A percentile compares a stretch with the other conserved stretches of the same genome.
These are phyloP conservation scores for Gloeopeniophorella convolvens DNA, from an alignment of 768 basidiomycete species.

Conservation along the genomic window DNA sequence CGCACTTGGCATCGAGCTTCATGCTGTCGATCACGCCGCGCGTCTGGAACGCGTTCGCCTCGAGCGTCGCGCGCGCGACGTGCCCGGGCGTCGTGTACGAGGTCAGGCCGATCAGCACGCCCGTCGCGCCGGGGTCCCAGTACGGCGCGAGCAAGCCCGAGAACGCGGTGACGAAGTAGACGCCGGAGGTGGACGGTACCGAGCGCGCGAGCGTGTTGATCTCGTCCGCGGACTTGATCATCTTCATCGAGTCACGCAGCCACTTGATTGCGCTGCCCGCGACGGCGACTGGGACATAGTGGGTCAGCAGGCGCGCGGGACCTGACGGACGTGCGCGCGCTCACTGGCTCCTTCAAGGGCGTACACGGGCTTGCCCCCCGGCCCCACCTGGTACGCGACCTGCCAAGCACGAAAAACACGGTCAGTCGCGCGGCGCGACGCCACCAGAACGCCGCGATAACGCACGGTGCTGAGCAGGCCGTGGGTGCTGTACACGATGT, in stretches of 20 bases:
- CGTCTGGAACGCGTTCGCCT: conserved; percentile 95
- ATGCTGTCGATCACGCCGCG: conserved; percentile 94
- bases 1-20: conserved; percentile 78
- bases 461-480: conserved; percentile 84
- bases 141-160: conserved; percentile 93
- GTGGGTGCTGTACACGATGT: conserved; percentile 79
- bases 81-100: conserved; percentile 89
- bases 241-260: conserved; percentile 84
- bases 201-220: conserved; percentile 80
- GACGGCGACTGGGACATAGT: conserved; percentile 59
- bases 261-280: conserved; percentile 96
- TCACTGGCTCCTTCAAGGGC: conserved; percentile 91
- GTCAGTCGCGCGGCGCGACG: no score
- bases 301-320: neutral
- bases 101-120: conserved; percentile 77
- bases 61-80: conserved; percentile 90
- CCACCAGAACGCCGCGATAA: neutral
- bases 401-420: conserved; percentile 25
- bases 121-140: conserved; percentile 93
- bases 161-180: conserved; percentile 97
- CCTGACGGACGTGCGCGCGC: conserved; percentile 26
- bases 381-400: conserved; percentile 89
- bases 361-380: conserved; percentile 72
- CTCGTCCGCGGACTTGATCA: conserved; percentile 76
- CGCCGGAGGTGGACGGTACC: conserved; percentile 74